Evolutionary conservation across 306 rosid species (phyloP).

Genomic region (Sicyos baderoa): DNA sequence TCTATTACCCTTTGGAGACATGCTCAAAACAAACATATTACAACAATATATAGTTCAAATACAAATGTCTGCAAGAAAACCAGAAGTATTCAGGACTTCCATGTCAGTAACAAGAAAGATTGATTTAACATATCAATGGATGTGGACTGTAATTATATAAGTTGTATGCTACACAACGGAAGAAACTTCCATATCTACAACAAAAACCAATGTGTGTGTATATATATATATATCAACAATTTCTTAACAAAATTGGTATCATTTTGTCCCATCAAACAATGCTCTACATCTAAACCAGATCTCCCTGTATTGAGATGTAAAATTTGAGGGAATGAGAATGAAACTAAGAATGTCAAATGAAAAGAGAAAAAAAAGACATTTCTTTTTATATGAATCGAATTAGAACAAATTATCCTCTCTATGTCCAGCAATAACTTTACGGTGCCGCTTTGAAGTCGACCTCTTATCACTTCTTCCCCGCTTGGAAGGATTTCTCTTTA

Average conservation of each 20-base stretch:
- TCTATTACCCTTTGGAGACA: no score
- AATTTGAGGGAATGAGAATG: conserved; percentile 13
- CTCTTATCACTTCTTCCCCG: conserved; percentile 51
- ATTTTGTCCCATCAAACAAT: conserved; percentile 25
- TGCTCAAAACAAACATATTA: no score
- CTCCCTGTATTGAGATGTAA: conserved; percentile 24
- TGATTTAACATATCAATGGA: not conserved
- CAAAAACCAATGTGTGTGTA: conserved; percentile 27
- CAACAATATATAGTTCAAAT: not conserved
- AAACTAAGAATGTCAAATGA: conserved; percentile 1
- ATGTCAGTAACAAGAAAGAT: not conserved
- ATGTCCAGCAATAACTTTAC: conserved; percentile 43
- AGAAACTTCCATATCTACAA: conserved; percentile 32
- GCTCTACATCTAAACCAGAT: conserved; percentile 27
- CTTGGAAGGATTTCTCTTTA: conserved; percentile 39
- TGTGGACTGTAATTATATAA: not conserved
- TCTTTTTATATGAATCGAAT: conserved; percentile 17
- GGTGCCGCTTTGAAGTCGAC: conserved; percentile 53
- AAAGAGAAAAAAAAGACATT: not conserved
- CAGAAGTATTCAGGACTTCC: conserved; percentile 6
- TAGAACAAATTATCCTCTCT: conserved; percentile 35
- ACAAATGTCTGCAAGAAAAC: not conserved
- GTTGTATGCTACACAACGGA: not conserved
- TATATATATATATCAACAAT: conserved; percentile 34
- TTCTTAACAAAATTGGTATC: conserved; percentile 28